Percentiles rank a stretch among this genome's conserved stretches.
Evolutionary conservation across 106 monocot species (phyloP).

Genomic region (Acanthochlamys bracteata): DNA sequence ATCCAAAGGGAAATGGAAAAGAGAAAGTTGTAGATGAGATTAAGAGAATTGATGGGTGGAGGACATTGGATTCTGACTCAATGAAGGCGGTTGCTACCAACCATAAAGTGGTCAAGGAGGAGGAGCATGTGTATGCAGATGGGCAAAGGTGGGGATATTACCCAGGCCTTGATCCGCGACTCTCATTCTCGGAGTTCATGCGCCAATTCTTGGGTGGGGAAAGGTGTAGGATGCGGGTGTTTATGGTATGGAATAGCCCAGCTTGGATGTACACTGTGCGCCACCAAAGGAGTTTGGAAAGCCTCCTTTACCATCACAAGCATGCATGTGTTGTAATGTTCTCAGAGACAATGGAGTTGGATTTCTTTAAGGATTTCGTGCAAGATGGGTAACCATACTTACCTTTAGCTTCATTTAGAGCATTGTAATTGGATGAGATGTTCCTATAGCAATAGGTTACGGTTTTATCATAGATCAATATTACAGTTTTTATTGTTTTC

Average conservation of each 20-base stretch:
- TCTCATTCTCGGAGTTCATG: slow-evolving; percentile 65
- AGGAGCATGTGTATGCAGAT: slow-evolving; percentile 10
- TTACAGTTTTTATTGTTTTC: too few relatives aligned
- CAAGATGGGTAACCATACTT: slow-evolving; percentile 65
- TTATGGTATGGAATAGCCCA: slow-evolving; percentile 96
- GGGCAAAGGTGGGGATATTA: slow-evolving; percentile 67
- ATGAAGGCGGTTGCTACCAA: not conserved
- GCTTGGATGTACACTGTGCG: slow-evolving; percentile 75
- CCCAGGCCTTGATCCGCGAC: slow-evolving; percentile 47
- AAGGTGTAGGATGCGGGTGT: slow-evolving; percentile 53
- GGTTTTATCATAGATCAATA: too few relatives aligned
- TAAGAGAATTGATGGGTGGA: slow-evolving; percentile 27
- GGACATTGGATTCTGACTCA: slow-evolving; percentile 15
- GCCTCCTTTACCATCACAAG: slow-evolving; percentile 65
- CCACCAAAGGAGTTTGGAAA: slow-evolving; percentile 80
- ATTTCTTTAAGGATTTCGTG: slow-evolving; percentile 73
- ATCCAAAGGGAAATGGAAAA: too few relatives aligned
- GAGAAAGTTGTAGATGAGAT: not conserved
- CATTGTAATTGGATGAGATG: too few relatives aligned
- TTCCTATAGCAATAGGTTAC: too few relatives aligned
- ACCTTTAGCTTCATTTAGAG: too few relatives aligned
- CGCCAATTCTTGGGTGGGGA: slow-evolving; percentile 34
- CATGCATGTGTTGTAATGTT: slow-evolving; percentile 81
- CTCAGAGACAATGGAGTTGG: slow-evolving; percentile 80
- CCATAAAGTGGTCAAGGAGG: not conserved